Percentiles rank a stretch among this genome's conserved stretches.
Conservation (phyloP, 306 rosid species). For the Cicer yamashitae region DNA sequence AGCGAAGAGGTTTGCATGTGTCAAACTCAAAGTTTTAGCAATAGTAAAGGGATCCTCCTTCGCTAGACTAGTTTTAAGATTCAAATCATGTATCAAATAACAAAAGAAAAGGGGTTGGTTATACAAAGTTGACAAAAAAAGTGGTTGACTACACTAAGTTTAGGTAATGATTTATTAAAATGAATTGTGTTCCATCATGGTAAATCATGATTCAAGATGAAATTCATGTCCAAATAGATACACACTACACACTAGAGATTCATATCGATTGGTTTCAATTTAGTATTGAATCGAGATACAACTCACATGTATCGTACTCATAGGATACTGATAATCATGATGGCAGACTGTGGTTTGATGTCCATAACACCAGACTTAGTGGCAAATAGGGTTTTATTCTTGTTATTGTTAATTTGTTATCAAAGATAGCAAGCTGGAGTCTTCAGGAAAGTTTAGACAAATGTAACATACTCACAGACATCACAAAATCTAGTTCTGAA, state of each 20-base stretch:
- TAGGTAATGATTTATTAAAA: no score
- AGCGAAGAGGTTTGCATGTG: slow-evolving; percentile 18
- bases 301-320: no score
- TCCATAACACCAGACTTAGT: neutral
- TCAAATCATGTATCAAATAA: no score
- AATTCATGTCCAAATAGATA: no score
- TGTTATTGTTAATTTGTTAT: neutral
- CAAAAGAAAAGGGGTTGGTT: no score
- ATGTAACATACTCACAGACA: slow-evolving; percentile 10
- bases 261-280: no score
- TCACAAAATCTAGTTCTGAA: slow-evolving; percentile 6
- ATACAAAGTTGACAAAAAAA: no score
- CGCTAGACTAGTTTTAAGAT: slow-evolving; percentile 2
- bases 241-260: no score
- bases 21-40: neutral
- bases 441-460: slow-evolving; percentile 20
- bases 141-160: no score
- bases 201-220: no score
- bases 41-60: slow-evolving; percentile 5
- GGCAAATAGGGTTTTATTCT: neutral
- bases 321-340: neutral
- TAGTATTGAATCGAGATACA: no score
- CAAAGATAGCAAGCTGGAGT: neutral
- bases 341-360: neutral
- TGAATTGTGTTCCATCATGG: no score